Base-by-base conservation (phyloP, 768 basidiomycete genomes). In the Stropharia rugosoannulata region DNA sequence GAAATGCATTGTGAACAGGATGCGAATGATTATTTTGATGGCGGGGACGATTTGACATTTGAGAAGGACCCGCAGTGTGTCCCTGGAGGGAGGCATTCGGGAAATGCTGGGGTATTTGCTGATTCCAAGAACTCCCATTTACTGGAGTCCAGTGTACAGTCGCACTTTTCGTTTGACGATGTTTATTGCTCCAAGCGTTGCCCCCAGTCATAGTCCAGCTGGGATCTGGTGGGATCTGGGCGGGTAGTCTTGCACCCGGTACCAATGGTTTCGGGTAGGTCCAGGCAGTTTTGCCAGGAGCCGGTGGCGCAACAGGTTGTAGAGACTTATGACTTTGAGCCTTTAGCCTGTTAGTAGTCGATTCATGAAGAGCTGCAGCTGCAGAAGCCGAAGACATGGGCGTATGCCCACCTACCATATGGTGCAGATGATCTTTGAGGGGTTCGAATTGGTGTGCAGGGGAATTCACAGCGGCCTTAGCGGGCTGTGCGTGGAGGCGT, bases 171-270 rank as follows among this genome's bases (percentile, higher is more conserved):
- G 62, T 44, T 42, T 38, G 51, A 49, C 59, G 60, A 54, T 59
- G 62, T 49, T 64, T 68, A 35, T 62, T 62, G 51, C 65, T 68
- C 67, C 67, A 66, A 10, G 51, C 48, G 22, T 68, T 68, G 16
- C 67, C 67, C 22, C 67, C 67, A 4, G 62, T 64, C 51, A 60
- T 63, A 22, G 61, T 64, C 67, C 67, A 68, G 44, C 62, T 68
- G 10, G 64, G 58, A 53, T 65, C 63, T 5, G 58, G 49, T 11
- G 61, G 56, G 27, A 67, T 64, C 43, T 56, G 51, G 5, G 64
- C 62, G 12, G 63, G 54, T 54, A 48, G 51, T 47, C 61, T 57
- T 16, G 41, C 53, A 29, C 56, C 57, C 15, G 57, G 55, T 22
- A 49, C 49, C 32, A 64, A 59, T 25, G 61, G 57, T 52, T 65